Conservation (phyloP, 306 rosid species). For the Betula pendula region DNA sequence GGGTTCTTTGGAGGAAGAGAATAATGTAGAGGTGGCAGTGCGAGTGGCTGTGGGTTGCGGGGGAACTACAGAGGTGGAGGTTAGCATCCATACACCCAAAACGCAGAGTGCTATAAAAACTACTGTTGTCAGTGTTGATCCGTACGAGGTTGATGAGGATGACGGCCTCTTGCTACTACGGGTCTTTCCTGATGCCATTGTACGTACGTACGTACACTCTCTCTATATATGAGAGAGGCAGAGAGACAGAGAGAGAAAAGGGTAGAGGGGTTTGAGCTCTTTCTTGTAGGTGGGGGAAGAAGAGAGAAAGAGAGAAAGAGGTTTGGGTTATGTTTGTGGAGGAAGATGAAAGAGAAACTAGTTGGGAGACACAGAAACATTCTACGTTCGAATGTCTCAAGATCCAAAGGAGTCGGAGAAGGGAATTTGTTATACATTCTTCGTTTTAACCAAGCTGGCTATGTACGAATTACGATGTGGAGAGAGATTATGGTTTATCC, state of each 20-base stretch:
- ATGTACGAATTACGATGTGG: too few species aligned
- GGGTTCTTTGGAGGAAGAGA: constrained; percentile 27
- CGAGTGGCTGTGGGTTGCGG: constrained; percentile 35
- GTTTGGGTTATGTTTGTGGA: constrained; percentile 31
- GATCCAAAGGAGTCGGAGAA: constrained; percentile 79
- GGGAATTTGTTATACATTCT: constrained; percentile 32
- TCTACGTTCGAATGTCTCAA: constrained; percentile 44
- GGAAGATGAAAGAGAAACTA: constrained; percentile 13
- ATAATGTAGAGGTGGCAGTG: constrained; percentile 28
- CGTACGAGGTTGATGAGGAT: constrained; percentile 49
- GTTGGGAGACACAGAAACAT: too few species aligned
- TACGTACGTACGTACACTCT: too few species aligned
- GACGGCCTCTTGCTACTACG: constrained; percentile 60
- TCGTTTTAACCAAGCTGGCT: not conserved
- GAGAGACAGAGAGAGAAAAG: too few species aligned
- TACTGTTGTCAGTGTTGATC: constrained; percentile 53
- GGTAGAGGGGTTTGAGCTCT: too few species aligned
- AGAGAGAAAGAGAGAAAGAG: constrained; percentile 13
- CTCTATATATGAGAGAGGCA: too few species aligned
- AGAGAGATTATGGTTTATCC: too few species aligned
- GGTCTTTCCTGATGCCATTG: constrained; percentile 65
- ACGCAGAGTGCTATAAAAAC: constrained; percentile 64
- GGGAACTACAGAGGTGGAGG: constrained; percentile 38
- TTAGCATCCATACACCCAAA: constrained; percentile 69
- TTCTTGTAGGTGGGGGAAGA: not conserved